Base-by-base conservation (phyloP, 495 filamentous ascomycete genomes). In the Xylaria curta region DNA sequence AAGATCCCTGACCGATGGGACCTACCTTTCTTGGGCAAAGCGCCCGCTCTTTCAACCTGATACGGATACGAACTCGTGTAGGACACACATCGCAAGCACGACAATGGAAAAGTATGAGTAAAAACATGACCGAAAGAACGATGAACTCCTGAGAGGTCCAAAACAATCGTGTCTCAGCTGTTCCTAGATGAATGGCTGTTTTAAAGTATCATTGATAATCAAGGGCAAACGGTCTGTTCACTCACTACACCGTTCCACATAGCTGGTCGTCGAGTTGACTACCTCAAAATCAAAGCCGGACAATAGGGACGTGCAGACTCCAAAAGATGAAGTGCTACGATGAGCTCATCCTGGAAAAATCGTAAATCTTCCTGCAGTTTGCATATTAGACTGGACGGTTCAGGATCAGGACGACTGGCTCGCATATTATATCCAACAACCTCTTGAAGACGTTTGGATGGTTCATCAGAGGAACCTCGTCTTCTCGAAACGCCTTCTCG, bases 21-120 rank as follows among this genome's bases (percentile, higher is more conserved):
- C 65, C 49, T 67, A 44, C 65, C 65, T 56, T 44, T 56, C 65
- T 67, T 26, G 65, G 65, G 33, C n/a, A 56, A 67, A 67, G 65
- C 49, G 65, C 19, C 47, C 26, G 44, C 28, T 26, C 47, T 44
- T 44, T 44, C 58, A 19, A 33, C 7, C 28, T 21, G 63, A 19
- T 67, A 67, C 36, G 49, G 31, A 66, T 40, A 42, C 65, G 46
- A 42, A 28, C 36, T 40, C 47, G 33, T 19, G 12, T 33, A 9
- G 42, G 8, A 31, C 42, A 64, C 40, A 17, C 0, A 40, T 19
- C 2, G 12, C 13, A 62, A 24, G n/a, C 59, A 38, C 38, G n/a
- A 42, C 21, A 56, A 56, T 17, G 15, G 21, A 44, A 62, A 9
- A 33, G 58, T 38, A 5, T 60, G 19, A 59, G 33, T 36, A 59